These are phyloP conservation scores for Cryptomeria japonica DNA, from an alignment of 75 land plant genomes.

Conservation along the genomic window DNA sequence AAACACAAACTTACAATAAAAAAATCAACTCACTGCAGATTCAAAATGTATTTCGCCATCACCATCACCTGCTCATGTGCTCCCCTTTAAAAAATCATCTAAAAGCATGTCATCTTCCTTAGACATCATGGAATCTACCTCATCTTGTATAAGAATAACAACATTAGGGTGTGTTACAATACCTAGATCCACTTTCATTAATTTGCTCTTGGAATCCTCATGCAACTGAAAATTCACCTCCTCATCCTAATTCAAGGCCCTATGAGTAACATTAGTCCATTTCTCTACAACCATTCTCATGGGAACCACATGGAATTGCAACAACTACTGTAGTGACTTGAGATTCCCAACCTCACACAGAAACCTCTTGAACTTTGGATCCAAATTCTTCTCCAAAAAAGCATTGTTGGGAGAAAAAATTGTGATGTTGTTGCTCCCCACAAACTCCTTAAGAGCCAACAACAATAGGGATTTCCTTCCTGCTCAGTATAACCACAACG, in stretches of 20 bases:
- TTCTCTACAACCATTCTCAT: conserved; percentile 32
- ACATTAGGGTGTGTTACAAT: conserved; percentile 55
- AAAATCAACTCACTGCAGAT: too few species aligned
- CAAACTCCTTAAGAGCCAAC: conserved; percentile 23
- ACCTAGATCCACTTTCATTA: conserved; percentile 32
- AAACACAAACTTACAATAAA: too few species aligned
- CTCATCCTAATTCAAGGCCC: conserved; percentile 13
- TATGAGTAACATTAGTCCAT: conserved; percentile 24
- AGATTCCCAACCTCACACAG: conserved; percentile 76
- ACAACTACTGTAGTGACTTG: conserved; percentile 38
- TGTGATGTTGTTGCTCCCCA: conserved; percentile 29
- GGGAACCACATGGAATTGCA: conserved; percentile 65
- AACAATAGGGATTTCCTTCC: conserved; percentile 77
- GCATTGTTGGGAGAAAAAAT: conserved; percentile 48
- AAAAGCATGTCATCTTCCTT: too few species aligned
- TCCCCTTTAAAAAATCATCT: too few species aligned
- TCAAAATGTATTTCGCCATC: too few species aligned
- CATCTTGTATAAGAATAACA: too few species aligned
- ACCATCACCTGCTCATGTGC: too few species aligned
- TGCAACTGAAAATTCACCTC: conserved; percentile 3
- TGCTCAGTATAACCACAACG: conserved; percentile 75
- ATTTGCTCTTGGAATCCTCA: neutral
- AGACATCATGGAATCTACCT: too few species aligned
- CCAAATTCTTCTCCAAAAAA: conserved; percentile 68
- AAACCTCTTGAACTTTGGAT: conserved; percentile 80